A percentile compares a stretch with the other conserved stretches of the same genome.
Conservation (phyloP, 2,329 filamentous ascomycete genomes). For the Colletotrichum cereale region DNA sequence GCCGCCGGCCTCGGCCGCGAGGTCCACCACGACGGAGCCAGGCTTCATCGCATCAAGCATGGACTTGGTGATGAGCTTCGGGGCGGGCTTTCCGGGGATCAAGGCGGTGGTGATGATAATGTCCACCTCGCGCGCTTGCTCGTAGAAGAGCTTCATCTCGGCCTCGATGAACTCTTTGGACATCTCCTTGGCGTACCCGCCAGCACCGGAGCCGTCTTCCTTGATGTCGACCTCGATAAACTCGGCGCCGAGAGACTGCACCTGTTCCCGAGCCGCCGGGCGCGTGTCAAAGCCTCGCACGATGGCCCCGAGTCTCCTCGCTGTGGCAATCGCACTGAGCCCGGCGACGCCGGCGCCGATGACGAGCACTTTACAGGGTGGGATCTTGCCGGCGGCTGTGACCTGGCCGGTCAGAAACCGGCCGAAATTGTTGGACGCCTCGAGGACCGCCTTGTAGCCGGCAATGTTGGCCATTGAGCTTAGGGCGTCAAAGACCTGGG, state of each 20-base stretch:
- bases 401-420: conserved; percentile 91
- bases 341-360: conserved; percentile 93
- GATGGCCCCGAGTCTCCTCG: conserved; percentile 87
- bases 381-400: conserved; percentile 90
- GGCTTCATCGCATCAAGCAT: conserved; percentile 90
- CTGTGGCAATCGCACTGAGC: conserved; percentile 88
- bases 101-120: conserved; percentile 95
- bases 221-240: conserved; percentile 89
- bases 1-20: conserved; percentile 88
- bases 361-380: conserved; percentile 89
- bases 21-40: conserved; percentile 87
- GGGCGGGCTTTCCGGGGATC: conserved; percentile 86
- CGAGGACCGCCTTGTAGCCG: conserved; percentile 91
- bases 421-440: conserved; percentile 90
- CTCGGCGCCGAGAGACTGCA: conserved; percentile 89
- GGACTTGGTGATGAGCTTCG: conserved; percentile 84
- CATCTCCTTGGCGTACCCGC: conserved; percentile 94
- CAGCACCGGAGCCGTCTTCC: conserved; percentile 86
- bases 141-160: conserved; percentile 92
- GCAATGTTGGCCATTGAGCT: conserved; percentile 96
- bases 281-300: conserved; percentile 93
- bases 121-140: conserved; percentile 88
- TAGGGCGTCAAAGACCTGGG: conserved; percentile 88
- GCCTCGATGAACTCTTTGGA: conserved; percentile 93
- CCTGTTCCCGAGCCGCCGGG: conserved; percentile 87